Percentiles rank a stretch among this genome's conserved stretches.
Evolutionary conservation across 495 filamentous ascomycete species (phyloP).

Genomic region (Margaritispora aquatica): DNA sequence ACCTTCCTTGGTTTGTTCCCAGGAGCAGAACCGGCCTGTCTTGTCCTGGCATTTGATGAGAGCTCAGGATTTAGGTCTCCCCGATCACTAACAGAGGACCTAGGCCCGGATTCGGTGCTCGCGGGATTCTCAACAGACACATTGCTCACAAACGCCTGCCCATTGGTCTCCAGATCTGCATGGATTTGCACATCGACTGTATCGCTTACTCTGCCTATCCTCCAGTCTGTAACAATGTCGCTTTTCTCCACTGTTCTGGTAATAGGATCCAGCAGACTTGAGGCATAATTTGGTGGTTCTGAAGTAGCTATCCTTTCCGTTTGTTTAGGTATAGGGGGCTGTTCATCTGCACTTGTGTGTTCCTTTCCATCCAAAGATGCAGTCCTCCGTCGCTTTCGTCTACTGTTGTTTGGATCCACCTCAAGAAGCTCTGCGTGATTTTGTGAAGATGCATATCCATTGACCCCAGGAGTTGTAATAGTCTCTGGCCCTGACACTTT

Average conservation of each 20-base stretch:
- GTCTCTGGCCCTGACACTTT: background rate
- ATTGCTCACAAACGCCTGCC: too few relatives aligned
- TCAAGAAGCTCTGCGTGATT: slow-evolving; percentile 14
- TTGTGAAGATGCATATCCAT: background rate
- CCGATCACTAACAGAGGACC: too few relatives aligned
- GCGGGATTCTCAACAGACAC: too few relatives aligned
- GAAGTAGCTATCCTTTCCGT: background rate
- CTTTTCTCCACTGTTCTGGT: too few relatives aligned
- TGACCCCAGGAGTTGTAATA: background rate
- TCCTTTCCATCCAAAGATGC: slow-evolving; percentile 21
- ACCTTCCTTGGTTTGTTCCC: slow-evolving; percentile 31
- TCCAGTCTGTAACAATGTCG: background rate
- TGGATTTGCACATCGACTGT: too few relatives aligned
- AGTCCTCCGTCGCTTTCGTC: slow-evolving; percentile 47
- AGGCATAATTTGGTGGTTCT: background rate
- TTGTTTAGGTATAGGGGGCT: background rate
- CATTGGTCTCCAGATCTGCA: too few relatives aligned
- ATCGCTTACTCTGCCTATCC: too few relatives aligned
- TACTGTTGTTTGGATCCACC: slow-evolving; percentile 29
- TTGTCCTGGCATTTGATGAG: background rate
- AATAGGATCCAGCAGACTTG: too few relatives aligned
- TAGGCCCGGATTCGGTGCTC: too few relatives aligned
- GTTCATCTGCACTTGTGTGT: background rate
- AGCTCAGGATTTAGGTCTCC: too few relatives aligned
- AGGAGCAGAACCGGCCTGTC: background rate